Evolutionary conservation across 345 rosid genomes (phyloP).

Genomic region (Bretschneidera sinensis): DNA sequence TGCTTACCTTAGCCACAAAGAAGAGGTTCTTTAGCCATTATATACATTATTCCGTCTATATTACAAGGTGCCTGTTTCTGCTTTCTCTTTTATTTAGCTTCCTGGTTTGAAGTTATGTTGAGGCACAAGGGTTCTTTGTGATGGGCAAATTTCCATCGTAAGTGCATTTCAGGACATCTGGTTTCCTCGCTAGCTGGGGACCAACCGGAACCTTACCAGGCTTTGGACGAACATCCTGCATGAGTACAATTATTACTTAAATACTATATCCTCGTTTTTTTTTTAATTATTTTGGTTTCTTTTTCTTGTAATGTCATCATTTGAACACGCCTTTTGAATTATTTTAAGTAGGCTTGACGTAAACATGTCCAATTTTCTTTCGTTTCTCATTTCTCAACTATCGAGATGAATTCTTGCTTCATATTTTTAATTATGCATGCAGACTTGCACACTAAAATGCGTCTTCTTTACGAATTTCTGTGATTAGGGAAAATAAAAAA

Average conservation of each 20-base stretch:
- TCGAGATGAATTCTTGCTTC: too few relatives aligned
- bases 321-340: too few relatives aligned
- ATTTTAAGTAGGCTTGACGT: too few relatives aligned
- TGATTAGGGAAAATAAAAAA: too few relatives aligned
- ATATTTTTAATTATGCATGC: too few relatives aligned
- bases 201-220: conserved; percentile 50
- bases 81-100: background rate
- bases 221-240: conserved; percentile 82
- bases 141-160: conserved; percentile 67
- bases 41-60: background rate
- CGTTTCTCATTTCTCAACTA: too few relatives aligned
- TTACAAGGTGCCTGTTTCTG: background rate
- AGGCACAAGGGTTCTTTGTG: conserved; percentile 61
- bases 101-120: conserved; percentile 17
- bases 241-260: background rate
- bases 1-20: background rate
- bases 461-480: too few relatives aligned
- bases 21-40: too few relatives aligned
- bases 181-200: conserved; percentile 52
- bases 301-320: background rate
- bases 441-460: too few relatives aligned
- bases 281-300: too few relatives aligned
- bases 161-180: conserved; percentile 67
- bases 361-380: too few relatives aligned
- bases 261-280: background rate